phyloP scores from a whole-genome alignment of 306 rosid genomes.

The Malus fusca region DNA sequence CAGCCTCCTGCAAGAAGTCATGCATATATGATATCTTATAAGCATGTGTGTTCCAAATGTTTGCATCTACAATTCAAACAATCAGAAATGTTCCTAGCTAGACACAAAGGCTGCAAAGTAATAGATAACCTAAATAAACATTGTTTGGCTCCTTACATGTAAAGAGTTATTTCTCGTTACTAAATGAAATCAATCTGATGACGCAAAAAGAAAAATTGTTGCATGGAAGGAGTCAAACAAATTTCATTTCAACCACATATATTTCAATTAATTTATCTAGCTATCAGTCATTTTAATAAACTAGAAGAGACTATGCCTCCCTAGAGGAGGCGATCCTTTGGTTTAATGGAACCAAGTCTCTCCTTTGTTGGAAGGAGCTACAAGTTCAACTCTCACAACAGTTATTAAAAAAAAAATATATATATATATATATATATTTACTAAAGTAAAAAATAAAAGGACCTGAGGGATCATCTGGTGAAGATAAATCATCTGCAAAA shows the following conservation, averaged over 20 bases:
- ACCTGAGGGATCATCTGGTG: neutral
- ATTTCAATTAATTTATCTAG: neutral
- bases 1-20: slow-evolving; percentile 37
- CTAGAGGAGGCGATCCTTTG: neutral
- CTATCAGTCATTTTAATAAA: neutral
- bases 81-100: neutral
- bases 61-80: neutral
- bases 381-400: neutral
- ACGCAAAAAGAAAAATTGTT: too few relatives aligned
- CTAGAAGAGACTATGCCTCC: neutral
- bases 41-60: neutral
- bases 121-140: neutral
- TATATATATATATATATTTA: neutral
- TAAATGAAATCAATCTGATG: too few relatives aligned
- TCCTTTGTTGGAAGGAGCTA: neutral
- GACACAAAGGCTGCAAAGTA: neutral
- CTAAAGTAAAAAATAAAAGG: neutral
- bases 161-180: neutral
- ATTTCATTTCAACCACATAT: neutral
- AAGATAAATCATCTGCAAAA: neutral
- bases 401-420: neutral
- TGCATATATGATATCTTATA: neutral
- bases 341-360: neutral
- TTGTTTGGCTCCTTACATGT: neutral
- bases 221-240: neutral